Base-by-base conservation (phyloP, 805 yeast species). In the Kuraishia hungarica region DNA sequence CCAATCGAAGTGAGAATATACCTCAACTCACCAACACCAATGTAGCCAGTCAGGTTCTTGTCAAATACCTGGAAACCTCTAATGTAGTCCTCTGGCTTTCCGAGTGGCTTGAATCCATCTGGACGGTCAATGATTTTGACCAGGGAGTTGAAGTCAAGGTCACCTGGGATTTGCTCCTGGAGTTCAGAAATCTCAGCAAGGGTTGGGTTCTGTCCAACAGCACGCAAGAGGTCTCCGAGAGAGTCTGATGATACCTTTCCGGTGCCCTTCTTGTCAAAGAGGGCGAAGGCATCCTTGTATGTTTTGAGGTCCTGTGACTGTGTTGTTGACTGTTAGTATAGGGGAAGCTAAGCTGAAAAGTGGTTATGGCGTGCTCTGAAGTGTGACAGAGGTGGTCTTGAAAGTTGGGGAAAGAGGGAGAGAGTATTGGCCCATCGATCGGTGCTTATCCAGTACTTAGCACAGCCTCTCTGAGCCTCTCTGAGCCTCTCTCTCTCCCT, bases 151-250 rank as follows among this genome's bases (percentile, higher is more conserved):
- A 84, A 90, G 64, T 86, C 89, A 61, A 89, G 75, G 59, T 79
- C 85, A 55, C 65, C 66, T 8, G 60, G 39, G 58, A 59, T 28
- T 58, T 57, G 65, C 53, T 70, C 70, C 67, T 81, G 82, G 53
- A 85, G 71, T 56, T 82, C 84, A 28, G 81, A 74, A 59, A 91
- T 87, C 72, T 91, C 97, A 22, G 92, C 87, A 64, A 90, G 80
- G 2, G 99, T 92, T 60, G 99, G 99, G 76, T 94, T 94, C 76
- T 93, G 98, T 47, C 99, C 99, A 58, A 94, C 92, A 1, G 99
- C 97, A 69, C 99, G 83, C 58, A 94, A 80, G 62, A 94, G 80
- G 67, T 94, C 99, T 39, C 98, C 99, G 53, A 94, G 79, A 58
- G 88, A 84, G 59, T 86, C 88, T 58, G 81, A 77, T 17, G 97